phyloP scores from a whole-genome alignment of 345 rosid species.

The Viola odorata region DNA sequence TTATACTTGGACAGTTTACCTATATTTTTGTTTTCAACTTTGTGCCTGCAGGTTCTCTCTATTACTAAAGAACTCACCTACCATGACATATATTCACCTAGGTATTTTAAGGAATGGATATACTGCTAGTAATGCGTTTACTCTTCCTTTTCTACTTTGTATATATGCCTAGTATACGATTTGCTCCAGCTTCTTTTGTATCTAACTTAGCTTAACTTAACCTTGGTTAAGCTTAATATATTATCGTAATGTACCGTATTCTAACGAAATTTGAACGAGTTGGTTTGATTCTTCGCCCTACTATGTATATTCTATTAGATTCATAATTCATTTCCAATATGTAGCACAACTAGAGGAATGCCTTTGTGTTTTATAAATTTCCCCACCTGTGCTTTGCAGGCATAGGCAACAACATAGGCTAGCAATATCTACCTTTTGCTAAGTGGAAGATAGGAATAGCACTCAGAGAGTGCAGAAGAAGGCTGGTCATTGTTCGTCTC shows the following conservation, averaged over 20 bases:
- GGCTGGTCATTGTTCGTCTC: slow-evolving; percentile 13
- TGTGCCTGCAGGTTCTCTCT: slow-evolving; percentile 46
- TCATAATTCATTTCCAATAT: neutral
- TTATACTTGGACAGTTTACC: neutral
- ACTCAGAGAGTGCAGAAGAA: slow-evolving; percentile 9
- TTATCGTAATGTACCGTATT: neutral
- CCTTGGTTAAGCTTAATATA: neutral
- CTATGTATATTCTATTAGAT: neutral
- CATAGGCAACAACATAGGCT: slow-evolving; percentile 17
- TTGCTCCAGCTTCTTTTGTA: neutral
- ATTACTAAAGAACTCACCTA: slow-evolving; percentile 34
- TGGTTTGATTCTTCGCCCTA: no score
- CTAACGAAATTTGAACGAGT: neutral
- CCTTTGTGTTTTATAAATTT: neutral
- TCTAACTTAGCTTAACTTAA: neutral
- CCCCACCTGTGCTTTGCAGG: slow-evolving; percentile 22
- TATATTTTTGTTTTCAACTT: neutral
- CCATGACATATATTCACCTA: slow-evolving; percentile 7
- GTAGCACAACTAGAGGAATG: neutral
- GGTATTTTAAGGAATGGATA: slow-evolving; percentile 10
- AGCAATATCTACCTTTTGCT: slow-evolving; percentile 20
- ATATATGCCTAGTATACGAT: neutral
- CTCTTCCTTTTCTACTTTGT: neutral
- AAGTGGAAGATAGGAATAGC: slow-evolving; percentile 15
- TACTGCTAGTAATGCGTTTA: neutral